Percentiles rank a stretch among this genome's conserved stretches.
Evolutionary conservation across 2,329 filamentous ascomycete species (phyloP).

Genomic region (Penicillium sp.): DNA sequence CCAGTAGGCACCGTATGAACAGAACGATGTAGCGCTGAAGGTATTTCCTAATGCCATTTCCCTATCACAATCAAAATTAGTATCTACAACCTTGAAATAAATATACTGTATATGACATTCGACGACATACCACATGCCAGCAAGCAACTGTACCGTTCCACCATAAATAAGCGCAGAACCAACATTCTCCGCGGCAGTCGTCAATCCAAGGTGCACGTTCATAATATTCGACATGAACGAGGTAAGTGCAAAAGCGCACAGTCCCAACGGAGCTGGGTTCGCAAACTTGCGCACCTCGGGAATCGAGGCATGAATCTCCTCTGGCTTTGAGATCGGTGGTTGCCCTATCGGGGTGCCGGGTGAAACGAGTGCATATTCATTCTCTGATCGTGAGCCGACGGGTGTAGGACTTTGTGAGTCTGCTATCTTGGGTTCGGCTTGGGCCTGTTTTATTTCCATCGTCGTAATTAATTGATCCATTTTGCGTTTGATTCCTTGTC

Average conservation of each 20-base stretch:
- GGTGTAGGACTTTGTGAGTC: constrained; percentile 11
- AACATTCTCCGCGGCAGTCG: constrained; percentile 11
- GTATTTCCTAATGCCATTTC: constrained; percentile 25
- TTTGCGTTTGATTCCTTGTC: background rate
- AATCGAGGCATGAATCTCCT: background rate
- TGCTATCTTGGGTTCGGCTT: constrained; percentile 2
- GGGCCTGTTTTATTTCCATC: constrained; percentile 7
- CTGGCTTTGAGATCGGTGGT: background rate
- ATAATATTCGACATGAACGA: constrained; percentile 21
- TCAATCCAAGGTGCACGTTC: constrained; percentile 12
- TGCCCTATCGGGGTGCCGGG: background rate
- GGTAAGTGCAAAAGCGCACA: constrained; percentile 24
- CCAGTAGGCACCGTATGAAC: constrained; percentile 25
- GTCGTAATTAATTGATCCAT: constrained; percentile 11
- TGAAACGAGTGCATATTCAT: constrained; percentile 7
- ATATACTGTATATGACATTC: background rate
- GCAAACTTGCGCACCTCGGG: constrained; percentile 15
- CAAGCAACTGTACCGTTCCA: constrained; percentile 19
- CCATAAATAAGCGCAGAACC: constrained; percentile 20
- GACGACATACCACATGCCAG: constrained; percentile 24
- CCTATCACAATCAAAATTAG: constrained; percentile 1
- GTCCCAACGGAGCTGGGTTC: constrained; percentile 22
- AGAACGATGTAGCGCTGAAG: constrained; percentile 24
- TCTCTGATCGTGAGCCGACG: constrained; percentile 1
- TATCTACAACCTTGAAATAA: background rate